Evolutionary conservation across 2,329 filamentous ascomycete genomes (phyloP), one percentile per base, ranked within the genome.

Genomic region (Colletotrichum sojae): DNA sequence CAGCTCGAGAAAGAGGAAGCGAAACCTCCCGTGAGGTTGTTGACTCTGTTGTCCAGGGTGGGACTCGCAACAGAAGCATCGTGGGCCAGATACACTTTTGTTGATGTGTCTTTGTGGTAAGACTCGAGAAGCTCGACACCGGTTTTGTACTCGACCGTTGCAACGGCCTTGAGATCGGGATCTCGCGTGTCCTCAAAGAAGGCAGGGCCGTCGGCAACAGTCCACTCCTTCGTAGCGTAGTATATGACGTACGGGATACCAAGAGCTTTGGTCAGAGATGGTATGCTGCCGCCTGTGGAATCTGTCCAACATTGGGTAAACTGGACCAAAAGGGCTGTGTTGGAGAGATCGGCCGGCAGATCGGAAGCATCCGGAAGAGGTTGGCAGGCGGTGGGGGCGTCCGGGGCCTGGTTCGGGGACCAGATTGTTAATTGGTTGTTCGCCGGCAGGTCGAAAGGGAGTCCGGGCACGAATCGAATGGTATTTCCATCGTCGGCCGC

Each of bases 221-320:
- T 84, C 45, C 77, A 76, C 46, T 78, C 77, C 61, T 81, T 79
- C 4, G 78, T 76, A 0, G 79, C 79, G 71, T 82, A 82, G 73
- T 82, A 78, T 67, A 83, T 73, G 48, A 81, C 75, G 48, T 82
- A 82, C 59, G 79, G 76, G 6, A 79, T 81, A 31, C 81, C 81
- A 43, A 77, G 78, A 5, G 76, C 78, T 1, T 52, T 43, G 3
- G 64, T 63, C 5, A 67, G 25, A 20, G 58, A 63, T 8, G 58
- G 57, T 8, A 48, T n/a, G 2, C 15, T 5, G 13, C 31, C 46
- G 3, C 59, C 59, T 3, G 39, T 52, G 1, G 51, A 31, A 16
- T 61, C 45, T 4, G 22, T 63, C 52, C 52, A 67, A 10, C 64
- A 67, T 25, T 67, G 64, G 2, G 16, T n/a, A 10, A 39, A 6